Evolutionary conservation across 768 basidiomycete species (phyloP), one percentile per base, ranked within the genome.

Genomic region (Phylloporus rhodoxanthus): DNA sequence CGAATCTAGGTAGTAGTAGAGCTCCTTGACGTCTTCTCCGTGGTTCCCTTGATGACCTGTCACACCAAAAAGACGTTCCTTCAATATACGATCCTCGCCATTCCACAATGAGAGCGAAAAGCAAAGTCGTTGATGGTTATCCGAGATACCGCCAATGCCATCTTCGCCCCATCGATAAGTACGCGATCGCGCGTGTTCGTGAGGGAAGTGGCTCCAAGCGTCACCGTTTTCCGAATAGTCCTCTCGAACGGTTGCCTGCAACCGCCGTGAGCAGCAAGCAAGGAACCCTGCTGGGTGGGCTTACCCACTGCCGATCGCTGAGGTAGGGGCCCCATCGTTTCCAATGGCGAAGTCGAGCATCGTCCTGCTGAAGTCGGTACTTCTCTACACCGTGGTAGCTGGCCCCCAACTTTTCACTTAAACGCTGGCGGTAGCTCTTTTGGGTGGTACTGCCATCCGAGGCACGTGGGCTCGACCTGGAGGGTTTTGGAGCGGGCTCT

Each of bases 121-220:
- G 70, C 94, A 97, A 14, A 99, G 74, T 32, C 91, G 83, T 58
- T 93, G 92, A 67, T 94, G 94, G 63, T 97, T 98, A 68, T 99
- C 96, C 5, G 91, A 95, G 59, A 98, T 87, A 37, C 96, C 96
- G 28, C 88, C 96, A 49, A 99, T 85, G 42, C 96, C 96, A 61
- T 99, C 96, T 68, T 99, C 96, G 37, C 96, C 96, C 96, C 96
- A 99, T 61, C 96, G 79, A 70, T 97, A 99, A 20, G 93, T 90
- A 50, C 96, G 84, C 49, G 91, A 94, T 52, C 92, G 79, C 1
- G 92, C 87, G 48, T 94, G 91, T 50, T 88, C 90, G 61, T 95
- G 93, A 33, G 92, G 93, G 64, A 96, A 96, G 63, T 94, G 91
- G 50, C 79, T 84, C 92, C 92, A 96, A 8, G 91, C 93, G 65